These are phyloP conservation scores for Coemansia sp. DNA, from an alignment of 192 early-diverging fungal species.

Conservation along the genomic window DNA sequence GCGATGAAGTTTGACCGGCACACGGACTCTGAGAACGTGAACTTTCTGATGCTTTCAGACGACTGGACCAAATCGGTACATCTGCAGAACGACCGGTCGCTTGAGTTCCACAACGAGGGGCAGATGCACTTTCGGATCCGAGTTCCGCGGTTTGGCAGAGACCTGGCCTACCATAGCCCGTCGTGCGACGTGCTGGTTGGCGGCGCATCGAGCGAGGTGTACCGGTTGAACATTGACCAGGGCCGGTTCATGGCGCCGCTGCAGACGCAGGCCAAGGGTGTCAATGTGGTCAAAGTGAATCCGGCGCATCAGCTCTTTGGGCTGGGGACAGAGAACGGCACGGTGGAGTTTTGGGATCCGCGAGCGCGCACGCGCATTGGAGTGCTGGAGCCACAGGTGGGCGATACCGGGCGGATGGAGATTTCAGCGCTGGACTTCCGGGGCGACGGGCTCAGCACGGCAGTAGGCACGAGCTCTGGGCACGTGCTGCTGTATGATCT, in stretches of 20 bases:
- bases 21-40: slow-evolving; percentile 88
- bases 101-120: slow-evolving; percentile 95
- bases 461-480: slow-evolving; percentile 86
- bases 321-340: slow-evolving; percentile 82
- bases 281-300: slow-evolving; percentile 73
- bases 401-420: slow-evolving; percentile 42
- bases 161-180: slow-evolving; percentile 84
- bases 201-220: slow-evolving; percentile 79
- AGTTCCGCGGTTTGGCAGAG: slow-evolving; percentile 94
- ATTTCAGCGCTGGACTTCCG: slow-evolving; percentile 78
- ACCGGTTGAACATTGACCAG: slow-evolving; percentile 86
- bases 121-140: slow-evolving; percentile 90
- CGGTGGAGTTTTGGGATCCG: slow-evolving; percentile 96
- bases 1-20: slow-evolving; percentile 99
- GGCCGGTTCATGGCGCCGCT: slow-evolving; percentile 88
- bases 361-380: slow-evolving; percentile 73
- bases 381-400: slow-evolving; percentile 55
- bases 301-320: slow-evolving; percentile 91
- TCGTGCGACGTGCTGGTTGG: slow-evolving; percentile 85
- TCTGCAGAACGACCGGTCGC: slow-evolving; percentile 81
- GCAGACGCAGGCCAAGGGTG: slow-evolving; percentile 62
- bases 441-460: slow-evolving; percentile 78
- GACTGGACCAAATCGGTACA: slow-evolving; percentile 97
- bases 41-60: slow-evolving; percentile 80
- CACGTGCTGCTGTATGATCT: slow-evolving; percentile 93